A percentile compares a stretch with the other conserved stretches of the same genome.
Conservation (phyloP, 148 eudicot genomes). For the Persicaria maculosa region DNA sequence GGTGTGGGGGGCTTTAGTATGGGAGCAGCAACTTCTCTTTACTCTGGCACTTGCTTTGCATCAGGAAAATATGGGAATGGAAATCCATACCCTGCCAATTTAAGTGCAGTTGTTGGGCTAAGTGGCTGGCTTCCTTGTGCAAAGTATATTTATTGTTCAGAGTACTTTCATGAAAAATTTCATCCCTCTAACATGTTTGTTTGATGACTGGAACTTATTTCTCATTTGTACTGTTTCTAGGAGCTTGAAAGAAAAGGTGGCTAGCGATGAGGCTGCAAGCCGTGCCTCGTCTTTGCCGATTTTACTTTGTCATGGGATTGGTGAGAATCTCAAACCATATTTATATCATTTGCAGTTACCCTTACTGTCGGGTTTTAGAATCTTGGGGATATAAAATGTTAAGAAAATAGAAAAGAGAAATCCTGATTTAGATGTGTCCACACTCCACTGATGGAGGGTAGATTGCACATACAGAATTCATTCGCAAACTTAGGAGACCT, state of each 20-base stretch:
- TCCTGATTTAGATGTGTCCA: neutral
- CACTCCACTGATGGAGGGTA: neutral
- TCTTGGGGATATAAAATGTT: neutral
- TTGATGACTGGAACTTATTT: conserved; percentile 1
- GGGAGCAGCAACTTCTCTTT: conserved; percentile 92
- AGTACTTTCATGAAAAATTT: neutral
- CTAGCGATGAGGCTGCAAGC: conserved; percentile 43
- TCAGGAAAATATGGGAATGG: conserved; percentile 60
- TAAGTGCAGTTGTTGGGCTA: conserved; percentile 78
- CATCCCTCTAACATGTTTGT: neutral
- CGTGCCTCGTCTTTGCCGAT: conserved; percentile 81
- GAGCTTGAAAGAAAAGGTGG: conserved; percentile 42
- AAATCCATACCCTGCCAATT: conserved; percentile 42
- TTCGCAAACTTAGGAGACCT: too few relatives aligned
- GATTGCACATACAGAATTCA: too few relatives aligned
- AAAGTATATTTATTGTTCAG: conserved; percentile 47
- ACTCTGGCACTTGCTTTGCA: conserved; percentile 60
- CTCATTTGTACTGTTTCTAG: conserved; percentile 25
- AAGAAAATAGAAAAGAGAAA: neutral
- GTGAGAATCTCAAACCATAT: conserved; percentile 25
- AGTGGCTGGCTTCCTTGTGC: conserved; percentile 98
- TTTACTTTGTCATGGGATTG: conserved; percentile 86
- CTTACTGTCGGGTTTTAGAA: neutral
- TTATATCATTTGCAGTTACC: neutral
- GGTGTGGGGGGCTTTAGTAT: conserved; percentile 95